These are phyloP conservation scores for Glonium stellatum DNA, from an alignment of 495 filamentous ascomycete genomes.

Conservation along the genomic window DNA sequence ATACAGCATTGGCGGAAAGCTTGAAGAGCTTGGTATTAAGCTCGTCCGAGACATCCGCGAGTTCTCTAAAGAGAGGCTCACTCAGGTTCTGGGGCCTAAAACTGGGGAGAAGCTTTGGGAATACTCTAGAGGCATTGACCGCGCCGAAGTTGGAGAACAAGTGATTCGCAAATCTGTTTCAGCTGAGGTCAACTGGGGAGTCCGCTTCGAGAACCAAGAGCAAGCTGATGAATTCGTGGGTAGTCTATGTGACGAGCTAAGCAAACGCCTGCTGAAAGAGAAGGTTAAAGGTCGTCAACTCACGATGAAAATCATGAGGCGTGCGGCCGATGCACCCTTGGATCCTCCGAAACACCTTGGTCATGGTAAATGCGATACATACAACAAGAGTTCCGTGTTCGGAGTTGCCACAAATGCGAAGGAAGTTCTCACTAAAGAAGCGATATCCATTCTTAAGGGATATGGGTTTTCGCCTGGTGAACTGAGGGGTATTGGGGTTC, in stretches of 20 bases:
- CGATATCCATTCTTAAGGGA: slow-evolving; percentile 72
- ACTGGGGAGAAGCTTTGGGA: slow-evolving; percentile 89
- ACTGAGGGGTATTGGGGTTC: slow-evolving; percentile 78
- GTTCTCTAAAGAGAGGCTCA: slow-evolving; percentile 64
- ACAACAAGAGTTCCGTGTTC: slow-evolving; percentile 76
- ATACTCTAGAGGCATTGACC: slow-evolving; percentile 83
- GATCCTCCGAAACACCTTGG: slow-evolving; percentile 93
- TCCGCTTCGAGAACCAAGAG: slow-evolving; percentile 80
- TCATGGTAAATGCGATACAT: slow-evolving; percentile 89
- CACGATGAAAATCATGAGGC: slow-evolving; percentile 87
- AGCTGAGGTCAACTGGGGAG: slow-evolving; percentile 96
- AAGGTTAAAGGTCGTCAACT: slow-evolving; percentile 78
- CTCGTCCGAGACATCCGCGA: slow-evolving; percentile 75
- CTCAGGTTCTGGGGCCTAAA: slow-evolving; percentile 72
- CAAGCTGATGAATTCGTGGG: slow-evolving; percentile 87
- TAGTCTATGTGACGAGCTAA: slow-evolving; percentile 74
- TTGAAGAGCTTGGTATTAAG: slow-evolving; percentile 81
- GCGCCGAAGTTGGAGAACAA: slow-evolving; percentile 77
- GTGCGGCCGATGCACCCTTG: slow-evolving; percentile 76
- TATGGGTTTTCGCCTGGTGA: slow-evolving; percentile 84
- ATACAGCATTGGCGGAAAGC: slow-evolving; percentile 70
- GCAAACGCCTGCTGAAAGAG: slow-evolving; percentile 71
- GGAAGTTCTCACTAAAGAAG: slow-evolving; percentile 67
- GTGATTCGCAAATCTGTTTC: slow-evolving; percentile 80
- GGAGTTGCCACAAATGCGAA: slow-evolving; percentile 72